phyloP scores from a whole-genome alignment of 257 asterid genomes.

The Buddleja alternifolia region DNA sequence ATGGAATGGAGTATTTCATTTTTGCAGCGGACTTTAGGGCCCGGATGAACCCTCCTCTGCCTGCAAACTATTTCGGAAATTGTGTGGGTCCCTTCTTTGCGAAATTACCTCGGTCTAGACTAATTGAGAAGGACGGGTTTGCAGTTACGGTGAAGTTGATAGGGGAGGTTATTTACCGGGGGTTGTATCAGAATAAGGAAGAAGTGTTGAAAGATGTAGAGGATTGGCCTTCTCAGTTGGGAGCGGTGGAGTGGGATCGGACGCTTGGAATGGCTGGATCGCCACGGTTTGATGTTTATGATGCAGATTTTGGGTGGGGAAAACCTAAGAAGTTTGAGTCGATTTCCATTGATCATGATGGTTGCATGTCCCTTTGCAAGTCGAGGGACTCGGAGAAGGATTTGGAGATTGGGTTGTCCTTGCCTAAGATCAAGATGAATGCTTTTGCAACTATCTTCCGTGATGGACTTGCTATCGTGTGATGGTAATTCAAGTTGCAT shows the following conservation, averaged over 20 bases:
- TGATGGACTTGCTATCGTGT: slow-evolving; percentile 26
- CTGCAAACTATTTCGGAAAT: slow-evolving; percentile 23
- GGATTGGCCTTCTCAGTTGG: no score
- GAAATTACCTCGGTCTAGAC: no score
- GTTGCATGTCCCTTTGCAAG: slow-evolving; percentile 26
- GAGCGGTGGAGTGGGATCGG: no score
- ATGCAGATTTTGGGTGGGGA: slow-evolving; percentile 41
- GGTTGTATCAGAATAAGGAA: not conserved
- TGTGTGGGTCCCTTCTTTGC: slow-evolving; percentile 16
- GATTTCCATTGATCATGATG: slow-evolving; percentile 21
- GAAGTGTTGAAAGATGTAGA: slow-evolving; percentile 16
- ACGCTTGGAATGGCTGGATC: no score
- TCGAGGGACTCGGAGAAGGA: slow-evolving; percentile 14
- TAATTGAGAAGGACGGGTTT: slow-evolving; percentile 11
- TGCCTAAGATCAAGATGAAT: slow-evolving; percentile 31
- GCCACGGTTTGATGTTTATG: slow-evolving; percentile 29
- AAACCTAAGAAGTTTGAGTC: slow-evolving; percentile 30
- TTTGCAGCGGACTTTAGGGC: slow-evolving; percentile 15
- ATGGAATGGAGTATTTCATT: not conserved
- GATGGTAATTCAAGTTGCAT: no score
- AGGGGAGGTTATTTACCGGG: not conserved
- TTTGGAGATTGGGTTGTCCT: slow-evolving; percentile 37
- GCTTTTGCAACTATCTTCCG: slow-evolving; percentile 23
- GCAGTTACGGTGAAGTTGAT: slow-evolving; percentile 2
- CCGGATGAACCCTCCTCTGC: slow-evolving; percentile 19